Base-by-base conservation (phyloP, 2,329 filamentous ascomycete genomes). In the Fusarium sp. region DNA sequence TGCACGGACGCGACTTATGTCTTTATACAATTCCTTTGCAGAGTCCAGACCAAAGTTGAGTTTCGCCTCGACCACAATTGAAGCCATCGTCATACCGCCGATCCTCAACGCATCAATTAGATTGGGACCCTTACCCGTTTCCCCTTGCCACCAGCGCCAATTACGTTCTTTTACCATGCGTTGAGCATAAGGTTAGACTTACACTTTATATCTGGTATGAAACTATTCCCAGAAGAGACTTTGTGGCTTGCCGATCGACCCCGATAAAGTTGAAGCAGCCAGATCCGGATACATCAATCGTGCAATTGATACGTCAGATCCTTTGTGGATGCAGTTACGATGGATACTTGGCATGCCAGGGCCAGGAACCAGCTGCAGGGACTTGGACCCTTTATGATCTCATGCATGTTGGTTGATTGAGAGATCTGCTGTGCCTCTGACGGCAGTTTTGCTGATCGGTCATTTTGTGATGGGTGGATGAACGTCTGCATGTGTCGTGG, bases 141-240 rank as follows among this genome's bases (percentile, higher is more conserved):
- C 6, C 7, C 3, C 16, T 23, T 12, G 61, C 62, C 61, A 9
- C 62, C 52, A 21, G 54, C 54, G 54, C 12, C 14, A 42, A 19
- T 28, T 23, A 7, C 21, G 18, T 61, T 41, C 14, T 6, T 34
- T 12, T 6, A 9, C 23, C 18, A 19, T 49, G 21, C 3, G 13
- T 34, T 31, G 12, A 44, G 34, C n/a, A 43, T 10, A 30, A 18
- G 4, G 14, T 12, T 37, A 7, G 10, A 21, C 14, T 48, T 54
- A 42, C 10, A 46, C 23, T 60, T 53, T 19, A 7, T 19, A 25
- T 16, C 54, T 66, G 62, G 62, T 21, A 65, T 66, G 62, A 46
- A n/a, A 23, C 23, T 41, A 45, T 42, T n/a, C 37, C 14, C 11
- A 16, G 30, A 21, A 30, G n/a, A 37, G 54, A 8, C 13, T 26